These are phyloP conservation scores for Fusarium scirpi DNA, from an alignment of 2,329 filamentous ascomycete genomes.

Conservation along the genomic window DNA sequence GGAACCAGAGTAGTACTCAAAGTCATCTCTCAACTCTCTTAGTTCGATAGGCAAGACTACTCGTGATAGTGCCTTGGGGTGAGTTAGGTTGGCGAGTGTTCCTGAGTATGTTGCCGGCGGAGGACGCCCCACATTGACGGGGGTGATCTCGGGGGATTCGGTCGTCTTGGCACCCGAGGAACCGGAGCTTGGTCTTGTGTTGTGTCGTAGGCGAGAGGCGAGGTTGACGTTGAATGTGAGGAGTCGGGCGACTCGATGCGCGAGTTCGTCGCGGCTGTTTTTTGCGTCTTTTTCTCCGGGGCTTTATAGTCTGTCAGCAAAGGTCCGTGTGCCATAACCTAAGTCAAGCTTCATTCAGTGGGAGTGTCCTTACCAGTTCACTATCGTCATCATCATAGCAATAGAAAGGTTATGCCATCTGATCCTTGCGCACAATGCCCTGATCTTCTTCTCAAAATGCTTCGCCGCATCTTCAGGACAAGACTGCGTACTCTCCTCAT, in stretches of 20 bases:
- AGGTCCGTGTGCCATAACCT: constrained; percentile 10
- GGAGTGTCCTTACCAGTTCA: constrained; percentile 51
- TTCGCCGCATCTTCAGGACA: constrained; percentile 33
- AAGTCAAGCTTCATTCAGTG: no score
- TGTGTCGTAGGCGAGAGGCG: constrained; percentile 49
- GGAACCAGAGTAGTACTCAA: constrained; percentile 49
- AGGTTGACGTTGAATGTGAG: constrained; percentile 53
- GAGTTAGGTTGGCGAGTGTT: constrained; percentile 50
- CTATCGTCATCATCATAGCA: constrained; percentile 55
- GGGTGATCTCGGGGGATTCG: constrained; percentile 28
- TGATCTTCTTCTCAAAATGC: constrained; percentile 47
- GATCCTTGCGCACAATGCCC: constrained; percentile 50
- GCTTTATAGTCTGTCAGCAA: constrained; percentile 34
- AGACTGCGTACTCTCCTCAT: constrained; percentile 36
- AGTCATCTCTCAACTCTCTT: constrained; percentile 50
- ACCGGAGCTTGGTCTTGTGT: constrained; percentile 29
- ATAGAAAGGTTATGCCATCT: constrained; percentile 56
- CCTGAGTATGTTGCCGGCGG: constrained; percentile 45
- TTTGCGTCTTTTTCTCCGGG: constrained; percentile 53
- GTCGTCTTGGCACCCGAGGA: constrained; percentile 35
- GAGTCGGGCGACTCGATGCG: constrained; percentile 51
- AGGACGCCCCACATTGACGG: constrained; percentile 39
- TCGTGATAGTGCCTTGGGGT: constrained; percentile 49
- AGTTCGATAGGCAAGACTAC: constrained; percentile 50
- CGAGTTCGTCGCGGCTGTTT: constrained; percentile 52